A percentile compares a stretch with the other conserved stretches of the same genome.
Conservation (phyloP, 495 filamentous ascomycete genomes). For the Cercophora sp. region DNA sequence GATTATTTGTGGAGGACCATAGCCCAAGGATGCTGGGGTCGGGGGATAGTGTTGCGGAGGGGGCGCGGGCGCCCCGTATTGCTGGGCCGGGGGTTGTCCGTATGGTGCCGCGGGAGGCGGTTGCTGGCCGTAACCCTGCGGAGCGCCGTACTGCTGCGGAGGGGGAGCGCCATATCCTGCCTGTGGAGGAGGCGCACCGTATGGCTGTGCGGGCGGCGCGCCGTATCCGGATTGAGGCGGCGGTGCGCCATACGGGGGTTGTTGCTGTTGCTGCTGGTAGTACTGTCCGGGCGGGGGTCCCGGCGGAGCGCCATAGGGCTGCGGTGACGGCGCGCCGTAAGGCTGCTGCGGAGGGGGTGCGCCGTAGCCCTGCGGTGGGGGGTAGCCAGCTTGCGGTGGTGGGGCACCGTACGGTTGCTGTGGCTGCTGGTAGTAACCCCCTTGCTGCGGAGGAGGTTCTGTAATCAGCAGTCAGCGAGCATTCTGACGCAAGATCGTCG, state of each 20-base stretch:
- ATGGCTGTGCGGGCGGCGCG: not conserved
- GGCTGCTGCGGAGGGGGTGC: not conserved
- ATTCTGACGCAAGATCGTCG: no score
- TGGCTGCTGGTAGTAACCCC: slow-evolving; percentile 26
- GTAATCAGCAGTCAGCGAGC: not conserved
- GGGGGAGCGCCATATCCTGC: slow-evolving; percentile 1
- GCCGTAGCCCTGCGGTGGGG: not conserved
- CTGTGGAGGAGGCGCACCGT: slow-evolving; percentile 4
- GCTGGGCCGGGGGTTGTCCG: slow-evolving; percentile 5
- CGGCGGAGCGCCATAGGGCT: not conserved
- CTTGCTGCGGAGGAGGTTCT: slow-evolving; percentile 29
- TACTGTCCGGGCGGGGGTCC: slow-evolving; percentile 8
- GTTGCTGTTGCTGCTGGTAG: no score
- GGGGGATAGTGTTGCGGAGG: slow-evolving; percentile 38
- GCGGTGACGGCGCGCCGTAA: slow-evolving; percentile 7
- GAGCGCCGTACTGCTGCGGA: slow-evolving; percentile 10
- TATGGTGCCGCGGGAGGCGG: slow-evolving; percentile 5
- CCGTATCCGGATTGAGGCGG: slow-evolving; percentile 1
- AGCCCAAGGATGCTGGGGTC: slow-evolving; percentile 57
- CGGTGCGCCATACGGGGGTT: slow-evolving; percentile 7
- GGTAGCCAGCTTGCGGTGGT: not conserved
- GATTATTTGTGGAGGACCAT: slow-evolving; percentile 57
- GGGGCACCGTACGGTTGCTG: not conserved
- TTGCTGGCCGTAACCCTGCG: not conserved
- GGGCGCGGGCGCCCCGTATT: not conserved